Evolutionary conservation across 805 yeast genomes (phyloP).

Genomic region (Saccharomycopsis javanensis): DNA sequence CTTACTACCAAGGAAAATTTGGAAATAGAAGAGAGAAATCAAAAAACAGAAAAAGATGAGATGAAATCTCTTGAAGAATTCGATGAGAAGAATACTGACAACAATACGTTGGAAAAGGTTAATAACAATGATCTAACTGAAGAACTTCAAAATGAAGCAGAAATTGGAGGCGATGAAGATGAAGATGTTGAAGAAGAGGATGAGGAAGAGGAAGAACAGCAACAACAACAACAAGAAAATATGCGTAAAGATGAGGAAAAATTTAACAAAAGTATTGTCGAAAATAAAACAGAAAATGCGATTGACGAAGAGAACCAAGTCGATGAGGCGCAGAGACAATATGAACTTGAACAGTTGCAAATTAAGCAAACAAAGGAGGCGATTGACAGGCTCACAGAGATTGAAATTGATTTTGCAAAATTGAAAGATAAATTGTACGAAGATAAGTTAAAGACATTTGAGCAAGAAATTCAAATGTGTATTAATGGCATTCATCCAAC

Average conservation of each 20-base stretch:
- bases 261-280: slow-evolving; percentile 10
- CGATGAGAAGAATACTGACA: slow-evolving; percentile 14
- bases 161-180: slow-evolving; percentile 20
- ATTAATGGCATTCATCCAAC: slow-evolving; percentile 89
- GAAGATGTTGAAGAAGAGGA: slow-evolving; percentile 24
- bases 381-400: slow-evolving; percentile 59
- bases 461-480: slow-evolving; percentile 81
- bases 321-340: slow-evolving; percentile 28
- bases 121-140: slow-evolving; percentile 19
- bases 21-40: not conserved
- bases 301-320: slow-evolving; percentile 20
- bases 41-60: slow-evolving; percentile 20
- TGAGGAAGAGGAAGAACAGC: slow-evolving; percentile 22
- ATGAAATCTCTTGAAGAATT: slow-evolving; percentile 21
- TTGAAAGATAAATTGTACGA: slow-evolving; percentile 77
- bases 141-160: slow-evolving; percentile 19
- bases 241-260: slow-evolving; percentile 16
- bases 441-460: slow-evolving; percentile 66
- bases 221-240: slow-evolving; percentile 21
- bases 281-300: slow-evolving; percentile 21
- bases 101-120: not conserved
- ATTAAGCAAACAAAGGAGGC: slow-evolving; percentile 45
- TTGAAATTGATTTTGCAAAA: slow-evolving; percentile 80
- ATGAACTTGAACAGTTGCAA: not conserved
- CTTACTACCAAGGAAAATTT: not conserved